A percentile compares a stretch with the other conserved stretches of the same genome.
phyloP scores from a whole-genome alignment of 305 asterid genomes.

The Fraxinus angustifolia region DNA sequence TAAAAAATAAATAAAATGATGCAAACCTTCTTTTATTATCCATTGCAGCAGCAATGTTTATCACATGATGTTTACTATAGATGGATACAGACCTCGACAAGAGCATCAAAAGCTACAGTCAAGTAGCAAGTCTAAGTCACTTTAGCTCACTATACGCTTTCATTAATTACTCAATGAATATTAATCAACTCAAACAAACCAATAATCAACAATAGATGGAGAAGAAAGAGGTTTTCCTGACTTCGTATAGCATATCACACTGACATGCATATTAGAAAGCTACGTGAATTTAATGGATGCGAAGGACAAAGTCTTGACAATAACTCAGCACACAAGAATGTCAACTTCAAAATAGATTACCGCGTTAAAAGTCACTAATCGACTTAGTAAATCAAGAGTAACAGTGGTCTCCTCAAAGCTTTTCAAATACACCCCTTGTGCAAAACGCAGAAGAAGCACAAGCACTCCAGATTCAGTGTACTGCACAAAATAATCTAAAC shows the following conservation, averaged over 20 bases:
- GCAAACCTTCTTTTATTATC: neutral
- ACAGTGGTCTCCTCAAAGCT: slow-evolving; percentile 50
- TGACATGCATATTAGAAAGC: slow-evolving; percentile 1
- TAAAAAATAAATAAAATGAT: neutral
- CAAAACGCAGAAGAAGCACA: slow-evolving; percentile 75
- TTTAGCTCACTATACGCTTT: neutral
- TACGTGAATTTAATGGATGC: slow-evolving; percentile 10
- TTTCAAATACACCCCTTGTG: slow-evolving; percentile 54
- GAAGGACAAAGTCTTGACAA: slow-evolving; percentile 23
- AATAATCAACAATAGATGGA: neutral
- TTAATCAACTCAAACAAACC: neutral
- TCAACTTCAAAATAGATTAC: slow-evolving; percentile 42
- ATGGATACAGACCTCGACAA: neutral
- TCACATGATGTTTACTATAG: neutral
- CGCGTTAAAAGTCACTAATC: slow-evolving; percentile 70
- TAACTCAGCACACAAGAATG: slow-evolving; percentile 34
- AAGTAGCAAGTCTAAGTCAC: neutral
- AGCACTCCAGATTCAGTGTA: slow-evolving; percentile 75
- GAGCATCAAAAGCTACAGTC: neutral
- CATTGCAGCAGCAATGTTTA: neutral
- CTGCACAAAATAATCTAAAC: slow-evolving; percentile 41
- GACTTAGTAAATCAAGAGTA: slow-evolving; percentile 74
- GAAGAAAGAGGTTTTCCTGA: neutral
- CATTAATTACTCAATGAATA: neutral
- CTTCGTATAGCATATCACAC: neutral